phyloP scores from a whole-genome alignment of 2,329 filamentous ascomycete species.

The Penicillium psychrosexuale region DNA sequence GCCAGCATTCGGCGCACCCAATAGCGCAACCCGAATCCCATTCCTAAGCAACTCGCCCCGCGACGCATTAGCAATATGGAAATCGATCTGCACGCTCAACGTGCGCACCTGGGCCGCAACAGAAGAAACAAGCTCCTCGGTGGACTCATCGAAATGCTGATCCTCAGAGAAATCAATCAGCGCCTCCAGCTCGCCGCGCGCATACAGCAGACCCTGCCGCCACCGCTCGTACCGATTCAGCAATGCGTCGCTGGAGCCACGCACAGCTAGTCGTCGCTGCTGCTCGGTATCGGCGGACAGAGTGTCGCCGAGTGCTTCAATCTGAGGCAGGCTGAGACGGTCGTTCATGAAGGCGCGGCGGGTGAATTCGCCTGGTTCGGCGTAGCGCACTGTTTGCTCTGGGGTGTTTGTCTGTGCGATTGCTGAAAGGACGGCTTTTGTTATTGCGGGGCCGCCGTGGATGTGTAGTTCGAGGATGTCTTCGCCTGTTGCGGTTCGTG shows the following conservation, averaged over 20 bases:
- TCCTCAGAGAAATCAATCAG: conserved; percentile 97
- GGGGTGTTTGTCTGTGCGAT: conserved; percentile 53
- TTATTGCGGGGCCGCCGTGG: conserved; percentile 86
- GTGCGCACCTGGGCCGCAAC: conserved; percentile 63
- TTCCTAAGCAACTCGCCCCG: conserved; percentile 78
- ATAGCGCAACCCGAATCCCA: conserved; percentile 79
- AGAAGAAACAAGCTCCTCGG: conserved; percentile 65
- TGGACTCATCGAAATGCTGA: conserved; percentile 91
- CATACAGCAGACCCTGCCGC: conserved; percentile 72
- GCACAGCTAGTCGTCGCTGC: conserved; percentile 81
- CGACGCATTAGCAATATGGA: conserved; percentile 73
- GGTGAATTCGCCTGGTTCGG: conserved; percentile 94
- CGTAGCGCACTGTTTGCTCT: conserved; percentile 65
- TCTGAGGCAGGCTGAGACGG: conserved; percentile 81
- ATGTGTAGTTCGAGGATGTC: conserved; percentile 89
- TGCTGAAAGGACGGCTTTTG: conserved; percentile 78
- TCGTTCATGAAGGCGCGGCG: conserved; percentile 84
- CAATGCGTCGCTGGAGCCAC: conserved; percentile 68
- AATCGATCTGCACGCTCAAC: conserved; percentile 61
- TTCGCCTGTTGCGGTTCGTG: conserved; percentile 84
- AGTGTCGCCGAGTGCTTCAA: conserved; percentile 61
- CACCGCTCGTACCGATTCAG: conserved; percentile 77
- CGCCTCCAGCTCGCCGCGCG: conserved; percentile 87
- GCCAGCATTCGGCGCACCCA: conserved; percentile 90
- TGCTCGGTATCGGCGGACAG: conserved; percentile 77